A percentile compares a stretch with the other conserved stretches of the same genome.
Evolutionary conservation across 2,329 filamentous ascomycete genomes (phyloP).

Genomic region (Cucurbitaria berberidis): DNA sequence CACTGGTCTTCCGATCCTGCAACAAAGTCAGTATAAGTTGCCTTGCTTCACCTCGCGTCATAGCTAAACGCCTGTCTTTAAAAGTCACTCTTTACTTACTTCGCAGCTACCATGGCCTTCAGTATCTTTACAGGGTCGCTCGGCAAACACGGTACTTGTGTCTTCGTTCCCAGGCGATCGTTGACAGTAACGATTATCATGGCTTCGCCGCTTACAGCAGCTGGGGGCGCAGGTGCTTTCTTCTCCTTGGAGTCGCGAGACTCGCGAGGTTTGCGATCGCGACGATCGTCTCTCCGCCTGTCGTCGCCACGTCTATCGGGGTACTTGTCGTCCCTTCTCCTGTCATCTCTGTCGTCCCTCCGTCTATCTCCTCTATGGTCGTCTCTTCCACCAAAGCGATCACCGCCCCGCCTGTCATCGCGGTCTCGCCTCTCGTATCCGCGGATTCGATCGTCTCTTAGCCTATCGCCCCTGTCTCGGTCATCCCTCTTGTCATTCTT

Average conservation of each 20-base stretch:
- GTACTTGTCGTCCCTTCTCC: constrained; percentile 34
- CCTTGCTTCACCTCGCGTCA: neutral
- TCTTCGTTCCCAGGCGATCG: constrained; percentile 94
- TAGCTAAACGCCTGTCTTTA: neutral
- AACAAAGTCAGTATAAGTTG: neutral
- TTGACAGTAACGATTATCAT: constrained; percentile 97
- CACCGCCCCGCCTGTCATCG: constrained; percentile 7
- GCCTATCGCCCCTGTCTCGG: constrained; percentile 50
- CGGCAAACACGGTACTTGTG: constrained; percentile 86
- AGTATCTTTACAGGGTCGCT: constrained; percentile 84
- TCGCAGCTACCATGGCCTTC: constrained; percentile 88
- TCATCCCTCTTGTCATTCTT: constrained; percentile 52
- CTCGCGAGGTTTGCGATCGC: constrained; percentile 37
- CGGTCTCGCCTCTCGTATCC: constrained; percentile 21
- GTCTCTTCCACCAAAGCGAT: neutral
- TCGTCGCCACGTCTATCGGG: constrained; percentile 50
- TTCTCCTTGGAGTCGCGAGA: constrained; percentile 5
- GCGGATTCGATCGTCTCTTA: constrained; percentile 51
- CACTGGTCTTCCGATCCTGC: constrained; percentile 77
- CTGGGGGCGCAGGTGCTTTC: constrained; percentile 37
- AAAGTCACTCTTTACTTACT: too few species aligned
- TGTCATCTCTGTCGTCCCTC: constrained; percentile 51
- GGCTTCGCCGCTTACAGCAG: constrained; percentile 61
- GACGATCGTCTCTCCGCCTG: constrained; percentile 17
- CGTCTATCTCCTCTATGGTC: neutral